Base-by-base conservation (phyloP, 345 rosid genomes). In the Gossypium raimondii region DNA sequence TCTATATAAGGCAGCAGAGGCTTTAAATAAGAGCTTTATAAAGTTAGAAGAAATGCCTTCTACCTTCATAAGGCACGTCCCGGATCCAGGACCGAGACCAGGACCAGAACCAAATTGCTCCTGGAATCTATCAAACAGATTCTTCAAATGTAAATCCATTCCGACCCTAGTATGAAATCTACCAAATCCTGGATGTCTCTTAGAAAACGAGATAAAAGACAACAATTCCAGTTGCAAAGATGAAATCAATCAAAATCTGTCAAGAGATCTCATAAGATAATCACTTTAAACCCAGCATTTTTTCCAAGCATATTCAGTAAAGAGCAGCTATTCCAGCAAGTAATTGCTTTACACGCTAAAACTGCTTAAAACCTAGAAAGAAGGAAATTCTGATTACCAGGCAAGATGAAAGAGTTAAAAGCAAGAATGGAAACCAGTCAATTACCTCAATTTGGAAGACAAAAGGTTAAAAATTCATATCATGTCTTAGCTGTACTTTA, bases 41-140 rank as follows among this genome's bases (percentile, higher is more conserved):
- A 87, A 78, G 75, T 77, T 90, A 74, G 88, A 80, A 75, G 86
- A 63, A 76, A 87, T 80, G 66, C 87, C 92, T 55, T 86, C 90
- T 2, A 87, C 84, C 68, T 82, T 87, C 91, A 87, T 85, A 51
- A 90, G 67, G 69, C 87, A 83, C 11, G 85, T 76, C 48, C 89
- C 90, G 9, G 92, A 90, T 77, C 94, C 94, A 13, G 92, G 89
- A 75, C 92, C 94, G 17, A 88, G 91, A 44, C 91, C 92, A 0
- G 92, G 90, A 80, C 95, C 93, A 72, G 93, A 85, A 18, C 95
- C 90, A 70, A 90, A 88, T 72, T 90, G 93, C 63, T 88, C 89
- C 27, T 87, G 86, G 78, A 85, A 81, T 78, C 95, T 87, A 82
- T 72, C 88, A 73, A 87, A 87, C 70, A 88, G 74, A 59, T 74